Base-by-base conservation (phyloP, 345 rosid species). In the Crucihimalaya himalaica region DNA sequence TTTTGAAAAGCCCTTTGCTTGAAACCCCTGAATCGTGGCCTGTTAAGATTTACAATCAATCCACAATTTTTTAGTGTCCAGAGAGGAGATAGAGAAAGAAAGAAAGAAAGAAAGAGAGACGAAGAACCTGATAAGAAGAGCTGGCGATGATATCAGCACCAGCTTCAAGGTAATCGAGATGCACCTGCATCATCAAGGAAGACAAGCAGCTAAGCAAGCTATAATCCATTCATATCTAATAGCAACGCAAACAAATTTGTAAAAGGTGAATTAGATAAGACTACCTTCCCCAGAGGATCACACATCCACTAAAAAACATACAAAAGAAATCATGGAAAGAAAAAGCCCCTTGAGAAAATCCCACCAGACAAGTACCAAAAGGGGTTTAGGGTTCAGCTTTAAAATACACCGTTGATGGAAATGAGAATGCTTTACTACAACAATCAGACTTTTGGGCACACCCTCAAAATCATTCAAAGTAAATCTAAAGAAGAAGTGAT, bases 21-120 rank as follows among this genome's bases (percentile, higher is more conserved):
- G 82, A 51, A 90, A 90, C 37, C 91, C 96, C 80, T 90, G 93
- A 78, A 86, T 86, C 14, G 96, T 88, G 63, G 93, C 93, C 96
- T 89, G 80, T 70, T 29, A 63, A 66, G 9, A 71, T 52, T 34
- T 29, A 69, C 21, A 13, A 59, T 23, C 10, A 76, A 45, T 34
- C 57, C 50, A 42, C 11, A 39, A 19, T 66, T 8, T 1, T 48
- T 34, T 8, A 81, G 57, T 48, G 35, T 32, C 34, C n/a, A 23
- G 8, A 46, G 29, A n/a, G 29, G 47, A 71, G 15, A 45, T 3
- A 16, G 7, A 12, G 1, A 39, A 11, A 59, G 55, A 39, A 10
- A 53, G 55, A 34, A 23, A 6, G 42, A 55, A 23, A 31, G 14
- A 59, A 48, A 8, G 4, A 43, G 27, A 32, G 42, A 39, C 4